phyloP scores from a whole-genome alignment of 2,329 filamentous ascomycete genomes.

The Verticillium nubilum region DNA sequence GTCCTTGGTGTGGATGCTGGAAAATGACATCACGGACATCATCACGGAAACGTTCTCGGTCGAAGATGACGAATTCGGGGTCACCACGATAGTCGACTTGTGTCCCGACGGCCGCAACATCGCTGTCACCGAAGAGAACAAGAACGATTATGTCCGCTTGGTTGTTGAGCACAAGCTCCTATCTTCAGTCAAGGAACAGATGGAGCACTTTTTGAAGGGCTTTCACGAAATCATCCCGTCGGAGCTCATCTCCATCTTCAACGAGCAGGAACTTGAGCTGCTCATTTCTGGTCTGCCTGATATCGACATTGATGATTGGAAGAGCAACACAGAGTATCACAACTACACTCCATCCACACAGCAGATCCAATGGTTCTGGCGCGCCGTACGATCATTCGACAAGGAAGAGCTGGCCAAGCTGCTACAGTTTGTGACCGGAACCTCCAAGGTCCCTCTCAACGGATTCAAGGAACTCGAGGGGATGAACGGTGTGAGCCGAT shows the following conservation, averaged over 20 bases:
- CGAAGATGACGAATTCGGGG: slow-evolving; percentile 90
- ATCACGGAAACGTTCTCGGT: slow-evolving; percentile 95
- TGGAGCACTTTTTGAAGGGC: slow-evolving; percentile 87
- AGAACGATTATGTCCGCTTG: slow-evolving; percentile 92
- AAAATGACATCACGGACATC: slow-evolving; percentile 97
- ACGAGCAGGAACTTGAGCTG: slow-evolving; percentile 94
- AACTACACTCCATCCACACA: slow-evolving; percentile 93
- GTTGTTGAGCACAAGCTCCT: slow-evolving; percentile 93
- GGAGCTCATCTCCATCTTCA: slow-evolving; percentile 94
- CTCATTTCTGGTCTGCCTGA: slow-evolving; percentile 95
- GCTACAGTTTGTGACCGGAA: slow-evolving; percentile 96
- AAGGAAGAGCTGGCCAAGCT: slow-evolving; percentile 98
- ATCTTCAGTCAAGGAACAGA: slow-evolving; percentile 87
- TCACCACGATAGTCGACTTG: slow-evolving; percentile 80
- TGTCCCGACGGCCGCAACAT: slow-evolving; percentile 85
- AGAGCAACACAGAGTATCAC: slow-evolving; percentile 97
- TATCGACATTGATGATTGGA: slow-evolving; percentile 98
- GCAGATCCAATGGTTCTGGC: slow-evolving; percentile 99
- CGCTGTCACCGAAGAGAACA: slow-evolving; percentile 94
- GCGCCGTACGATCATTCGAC: slow-evolving; percentile 92
- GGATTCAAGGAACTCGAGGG: slow-evolving; percentile 98
- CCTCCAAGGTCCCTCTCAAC: slow-evolving; percentile 95
- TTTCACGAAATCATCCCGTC: slow-evolving; percentile 98
- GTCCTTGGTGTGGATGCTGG: slow-evolving; percentile 95
- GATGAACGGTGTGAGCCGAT: slow-evolving; percentile 96